Conservation (phyloP, 768 basidiomycete genomes). For the Kwoniella newhampshirensis region DNA sequence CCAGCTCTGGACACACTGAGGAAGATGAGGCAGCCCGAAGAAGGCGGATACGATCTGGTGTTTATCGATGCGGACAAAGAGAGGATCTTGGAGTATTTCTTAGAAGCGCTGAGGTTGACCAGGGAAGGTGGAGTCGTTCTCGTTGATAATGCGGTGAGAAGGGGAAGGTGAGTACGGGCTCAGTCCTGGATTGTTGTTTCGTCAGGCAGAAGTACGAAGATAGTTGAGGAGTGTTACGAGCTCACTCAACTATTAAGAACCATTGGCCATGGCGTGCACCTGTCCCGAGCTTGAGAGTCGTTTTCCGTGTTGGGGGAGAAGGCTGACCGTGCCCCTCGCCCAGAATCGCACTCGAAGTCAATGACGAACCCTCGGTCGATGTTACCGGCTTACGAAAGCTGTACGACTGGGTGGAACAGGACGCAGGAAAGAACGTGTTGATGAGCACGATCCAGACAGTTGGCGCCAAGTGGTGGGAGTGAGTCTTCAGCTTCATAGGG, state of each 20-base stretch:
- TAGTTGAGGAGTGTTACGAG: no score
- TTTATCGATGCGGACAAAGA: conserved; percentile 75
- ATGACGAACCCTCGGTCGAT: conserved; percentile 21
- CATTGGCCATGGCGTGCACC: no score
- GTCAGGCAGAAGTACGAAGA: no score
- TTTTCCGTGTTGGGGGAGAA: no score
- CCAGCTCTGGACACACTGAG: conserved; percentile 44
- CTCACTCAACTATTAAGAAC: no score
- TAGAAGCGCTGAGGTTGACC: conserved; percentile 63
- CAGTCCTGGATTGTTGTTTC: no score
- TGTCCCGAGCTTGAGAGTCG: no score
- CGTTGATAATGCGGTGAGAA: conserved; percentile 44
- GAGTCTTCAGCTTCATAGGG: conserved; percentile 1
- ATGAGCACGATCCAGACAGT: conserved; percentile 43
- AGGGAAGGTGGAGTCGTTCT: conserved; percentile 63
- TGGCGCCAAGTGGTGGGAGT: conserved; percentile 44
- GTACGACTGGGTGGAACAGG: conserved; percentile 44
- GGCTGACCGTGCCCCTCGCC: no score
- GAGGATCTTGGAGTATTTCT: conserved; percentile 62
- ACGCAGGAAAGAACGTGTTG: conserved; percentile 42
- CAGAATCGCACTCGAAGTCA: conserved; percentile 22
- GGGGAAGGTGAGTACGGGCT: conserved; percentile 41
- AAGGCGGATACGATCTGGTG: conserved; percentile 60
- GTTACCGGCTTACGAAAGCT: conserved; percentile 34
- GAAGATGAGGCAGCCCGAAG: conserved; percentile 17